Percentiles rank a stretch among this genome's conserved stretches.
phyloP scores from a whole-genome alignment of 2,329 filamentous ascomycete species.

The Blastomyces silverae region DNA sequence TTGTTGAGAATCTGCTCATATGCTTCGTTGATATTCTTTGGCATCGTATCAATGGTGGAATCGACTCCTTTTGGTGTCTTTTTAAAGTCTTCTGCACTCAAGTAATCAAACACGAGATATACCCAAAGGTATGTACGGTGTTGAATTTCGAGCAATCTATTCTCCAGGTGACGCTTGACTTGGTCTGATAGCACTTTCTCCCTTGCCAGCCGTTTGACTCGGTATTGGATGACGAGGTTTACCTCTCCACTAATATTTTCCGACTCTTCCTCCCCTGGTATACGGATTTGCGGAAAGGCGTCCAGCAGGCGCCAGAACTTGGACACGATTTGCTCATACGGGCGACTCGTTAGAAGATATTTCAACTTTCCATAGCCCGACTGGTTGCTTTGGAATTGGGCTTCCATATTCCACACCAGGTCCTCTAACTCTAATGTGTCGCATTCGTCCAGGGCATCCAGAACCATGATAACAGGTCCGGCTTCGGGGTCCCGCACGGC shows the following conservation, averaged over 20 bases:
- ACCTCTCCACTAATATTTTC: not conserved
- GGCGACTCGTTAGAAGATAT: not conserved
- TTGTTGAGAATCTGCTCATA: constrained; percentile 4
- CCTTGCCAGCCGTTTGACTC: not conserved
- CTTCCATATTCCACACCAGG: not conserved
- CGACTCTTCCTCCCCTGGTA: not conserved
- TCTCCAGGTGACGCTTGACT: not conserved
- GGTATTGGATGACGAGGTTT: not conserved
- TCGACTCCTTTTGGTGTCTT: not conserved
- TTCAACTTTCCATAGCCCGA: not conserved
- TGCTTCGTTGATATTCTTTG: not conserved
- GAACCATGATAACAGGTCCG: not conserved
- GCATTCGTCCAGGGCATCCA: constrained; percentile 2
- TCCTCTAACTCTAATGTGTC: not conserved
- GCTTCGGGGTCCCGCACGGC: not conserved
- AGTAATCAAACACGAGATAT: constrained; percentile 1
- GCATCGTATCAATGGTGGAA: not conserved
- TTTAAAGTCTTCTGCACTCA: not conserved
- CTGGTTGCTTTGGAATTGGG: not conserved
- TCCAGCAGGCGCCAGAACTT: not conserved
- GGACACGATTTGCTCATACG: not conserved
- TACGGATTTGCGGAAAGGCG: not conserved
- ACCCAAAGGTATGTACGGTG: not conserved
- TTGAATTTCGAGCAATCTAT: not conserved
- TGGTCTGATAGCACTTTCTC: not conserved